phyloP scores from a whole-genome alignment of 2,329 filamentous ascomycete genomes.

The Nectriaceae sp. region DNA sequence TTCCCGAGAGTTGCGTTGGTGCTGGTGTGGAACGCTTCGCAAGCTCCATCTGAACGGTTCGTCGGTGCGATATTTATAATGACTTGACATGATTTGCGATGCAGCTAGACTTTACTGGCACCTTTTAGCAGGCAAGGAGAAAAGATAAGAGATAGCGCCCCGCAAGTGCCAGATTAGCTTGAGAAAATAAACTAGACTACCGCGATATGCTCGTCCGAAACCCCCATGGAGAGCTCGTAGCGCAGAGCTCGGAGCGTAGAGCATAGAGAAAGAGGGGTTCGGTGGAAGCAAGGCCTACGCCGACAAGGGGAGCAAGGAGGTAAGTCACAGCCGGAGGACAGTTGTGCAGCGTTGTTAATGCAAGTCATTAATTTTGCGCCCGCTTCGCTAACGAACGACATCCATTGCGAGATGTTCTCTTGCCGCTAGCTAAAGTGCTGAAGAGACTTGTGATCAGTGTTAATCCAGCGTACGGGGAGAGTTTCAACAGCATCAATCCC shows the following conservation, averaged over 20 bases:
- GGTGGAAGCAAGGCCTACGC: neutral
- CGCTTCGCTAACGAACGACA: neutral
- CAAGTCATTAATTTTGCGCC: neutral
- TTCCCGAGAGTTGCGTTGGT: neutral
- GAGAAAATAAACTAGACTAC: neutral
- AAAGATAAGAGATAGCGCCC: slow-evolving; percentile 24
- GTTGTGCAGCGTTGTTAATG: neutral
- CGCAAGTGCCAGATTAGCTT: slow-evolving; percentile 17
- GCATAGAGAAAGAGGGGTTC: neutral
- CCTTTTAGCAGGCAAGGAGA: slow-evolving; percentile 15
- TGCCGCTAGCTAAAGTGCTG: too few species aligned
- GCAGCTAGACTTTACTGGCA: slow-evolving; percentile 17
- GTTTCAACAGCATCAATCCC: too few species aligned
- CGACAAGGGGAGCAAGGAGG: neutral
- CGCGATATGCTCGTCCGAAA: neutral
- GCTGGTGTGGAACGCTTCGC: too few species aligned
- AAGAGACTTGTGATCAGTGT: neutral
- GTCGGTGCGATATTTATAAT: slow-evolving; percentile 33
- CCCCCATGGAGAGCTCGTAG: neutral
- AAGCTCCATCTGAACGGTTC: slow-evolving; percentile 17
- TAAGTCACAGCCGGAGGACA: neutral
- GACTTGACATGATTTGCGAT: slow-evolving; percentile 26
- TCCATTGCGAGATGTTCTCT: neutral
- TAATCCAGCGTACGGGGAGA: too few species aligned
- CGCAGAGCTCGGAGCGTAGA: neutral